Percentiles rank a stretch among this genome's conserved stretches.
Evolutionary conservation across 2,329 filamentous ascomycete genomes (phyloP).

Genomic region (Diaporthe sp.): DNA sequence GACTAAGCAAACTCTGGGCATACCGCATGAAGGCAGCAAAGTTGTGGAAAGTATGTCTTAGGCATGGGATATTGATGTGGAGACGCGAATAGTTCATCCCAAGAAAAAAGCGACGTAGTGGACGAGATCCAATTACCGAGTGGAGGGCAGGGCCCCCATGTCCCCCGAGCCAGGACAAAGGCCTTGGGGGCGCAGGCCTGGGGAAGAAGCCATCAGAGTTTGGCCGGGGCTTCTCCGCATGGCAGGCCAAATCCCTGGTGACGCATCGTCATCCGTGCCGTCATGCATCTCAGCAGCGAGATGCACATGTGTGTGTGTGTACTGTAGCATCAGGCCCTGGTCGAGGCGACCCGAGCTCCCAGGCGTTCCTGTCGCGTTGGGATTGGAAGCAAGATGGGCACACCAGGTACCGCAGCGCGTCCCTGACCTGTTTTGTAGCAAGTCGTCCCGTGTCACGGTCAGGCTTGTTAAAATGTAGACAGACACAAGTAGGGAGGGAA

Average conservation of each 20-base stretch:
- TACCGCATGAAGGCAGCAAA: conserved; percentile 23
- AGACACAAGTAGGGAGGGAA: background rate
- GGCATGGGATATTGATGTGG: conserved; percentile 27
- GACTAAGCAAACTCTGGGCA: conserved; percentile 10
- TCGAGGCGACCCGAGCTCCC: background rate
- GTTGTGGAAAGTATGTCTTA: conserved; percentile 26
- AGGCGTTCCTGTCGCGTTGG: conserved; percentile 14
- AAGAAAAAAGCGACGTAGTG: conserved; percentile 17
- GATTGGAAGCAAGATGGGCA: background rate
- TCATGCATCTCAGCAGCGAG: conserved; percentile 13
- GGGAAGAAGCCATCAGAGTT: conserved; percentile 3
- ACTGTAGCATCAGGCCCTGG: background rate
- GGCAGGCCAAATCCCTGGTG: conserved; percentile 23
- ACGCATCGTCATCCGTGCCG: conserved; percentile 28
- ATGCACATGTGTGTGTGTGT: background rate
- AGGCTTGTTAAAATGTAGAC: background rate
- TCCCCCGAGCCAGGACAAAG: conserved; percentile 10
- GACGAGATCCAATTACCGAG: conserved; percentile 17
- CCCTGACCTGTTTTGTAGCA: background rate
- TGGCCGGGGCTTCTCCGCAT: conserved; percentile 18
- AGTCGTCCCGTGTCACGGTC: background rate
- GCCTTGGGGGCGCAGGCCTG: background rate
- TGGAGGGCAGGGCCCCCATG: conserved; percentile 10
- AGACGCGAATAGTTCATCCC: conserved; percentile 30
- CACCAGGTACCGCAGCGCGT: background rate